Base-by-base conservation (phyloP, 2,329 filamentous ascomycete genomes). In the Verticillium albo-atrum region DNA sequence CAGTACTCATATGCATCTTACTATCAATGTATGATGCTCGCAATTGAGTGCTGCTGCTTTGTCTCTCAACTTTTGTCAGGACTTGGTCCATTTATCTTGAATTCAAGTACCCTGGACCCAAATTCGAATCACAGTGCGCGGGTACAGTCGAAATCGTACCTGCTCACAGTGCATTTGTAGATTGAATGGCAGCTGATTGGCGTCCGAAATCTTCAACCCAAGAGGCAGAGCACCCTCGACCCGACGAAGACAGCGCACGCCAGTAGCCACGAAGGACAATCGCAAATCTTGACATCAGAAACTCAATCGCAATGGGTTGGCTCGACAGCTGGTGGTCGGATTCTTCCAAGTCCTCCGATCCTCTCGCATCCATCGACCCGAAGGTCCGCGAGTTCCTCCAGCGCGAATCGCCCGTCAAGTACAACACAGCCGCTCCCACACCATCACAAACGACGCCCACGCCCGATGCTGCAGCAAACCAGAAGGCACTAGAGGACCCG, bases 341-440 rank as follows among this genome's bases (percentile, higher is more conserved):
- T 67, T 75, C 79, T 64, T 72, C 75, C 58, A 77, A 72, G 62
- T 75, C 74, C 63, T 71, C 72, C 67, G 81, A 87, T 63, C 87
- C 90, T 26, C 81, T 92, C 65, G 81, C 83, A 67, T 88, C 90
- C 67, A 87, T 97, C 67, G 92, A 97, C 70, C 90, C 91, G 42
- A 87, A 88, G 64, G 84, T 97, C 59, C 89, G 89, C 69, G 89
- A 94, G 65, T 96, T 93, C 74, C 87, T 97, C 69, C 82, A 92
- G 71, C 87, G 89, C 75, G 91, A 96, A 78, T 89, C 90, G 27
- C 89, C 91, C 32, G 79, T 89, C 67, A 90, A 90, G 76, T 89
- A 89, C 78, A 57, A 54, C 27, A 35, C 53, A 57, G 32, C 56
- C 53, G 60, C 56, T 58, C n/a, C 42, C n/a, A 23, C 42, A 23